Evolutionary conservation across 1,284 basidiomycete genomes (phyloP).

Genomic region (Xerocomus amazonicus): DNA sequence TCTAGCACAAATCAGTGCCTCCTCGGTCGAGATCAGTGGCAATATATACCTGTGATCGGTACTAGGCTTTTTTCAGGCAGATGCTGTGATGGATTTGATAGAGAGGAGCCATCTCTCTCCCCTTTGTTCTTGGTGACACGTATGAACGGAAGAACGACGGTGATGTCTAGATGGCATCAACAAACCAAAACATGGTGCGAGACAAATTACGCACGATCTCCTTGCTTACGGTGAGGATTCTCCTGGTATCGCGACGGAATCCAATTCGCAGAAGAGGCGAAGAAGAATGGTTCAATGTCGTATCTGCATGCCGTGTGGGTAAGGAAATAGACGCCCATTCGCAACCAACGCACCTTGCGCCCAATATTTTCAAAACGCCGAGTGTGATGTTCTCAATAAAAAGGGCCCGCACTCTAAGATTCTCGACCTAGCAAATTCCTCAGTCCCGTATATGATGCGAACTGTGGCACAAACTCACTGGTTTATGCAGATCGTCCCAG

Average conservation of each 20-base stretch:
- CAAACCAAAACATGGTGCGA: not conserved
- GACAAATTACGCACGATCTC: conserved; percentile 44
- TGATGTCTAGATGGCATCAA: conserved; percentile 38
- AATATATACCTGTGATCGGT: conserved; percentile 21
- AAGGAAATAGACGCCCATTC: not conserved
- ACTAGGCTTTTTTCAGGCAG: not conserved
- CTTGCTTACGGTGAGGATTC: conserved; percentile 30
- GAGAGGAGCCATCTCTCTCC: conserved; percentile 5
- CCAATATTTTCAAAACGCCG: conserved; percentile 46
- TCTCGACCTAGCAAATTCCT: conserved; percentile 26
- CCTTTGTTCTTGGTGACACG: conserved; percentile 31
- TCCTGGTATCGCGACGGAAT: conserved; percentile 55
- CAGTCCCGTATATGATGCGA: not conserved
- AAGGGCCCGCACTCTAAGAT: conserved; percentile 41
- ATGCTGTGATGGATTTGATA: conserved; percentile 1
- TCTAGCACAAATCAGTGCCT: conserved; percentile 6
- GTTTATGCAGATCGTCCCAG: conserved; percentile 19
- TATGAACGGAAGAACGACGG: conserved; percentile 47
- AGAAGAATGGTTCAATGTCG: conserved; percentile 53
- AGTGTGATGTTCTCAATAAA: conserved; percentile 48
- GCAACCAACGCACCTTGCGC: conserved; percentile 37
- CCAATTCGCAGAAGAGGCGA: conserved; percentile 53
- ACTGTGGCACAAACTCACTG: conserved; percentile 13
- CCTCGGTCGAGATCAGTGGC: not conserved
- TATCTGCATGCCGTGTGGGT: conserved; percentile 21